Base-by-base conservation (phyloP, 192 early-diverging fungal genomes). In the Entomortierella chlamydospora region DNA sequence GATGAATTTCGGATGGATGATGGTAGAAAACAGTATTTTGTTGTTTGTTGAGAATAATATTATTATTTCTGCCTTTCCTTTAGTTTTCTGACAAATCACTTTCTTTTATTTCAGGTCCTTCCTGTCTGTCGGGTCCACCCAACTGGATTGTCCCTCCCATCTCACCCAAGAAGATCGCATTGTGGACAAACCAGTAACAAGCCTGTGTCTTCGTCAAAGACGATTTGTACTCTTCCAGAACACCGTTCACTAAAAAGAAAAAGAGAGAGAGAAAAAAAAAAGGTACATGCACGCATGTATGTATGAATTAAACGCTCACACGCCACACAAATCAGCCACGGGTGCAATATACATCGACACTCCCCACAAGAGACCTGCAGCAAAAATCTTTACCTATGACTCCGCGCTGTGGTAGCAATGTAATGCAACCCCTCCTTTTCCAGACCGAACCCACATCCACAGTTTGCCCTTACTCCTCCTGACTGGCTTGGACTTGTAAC, bases 91-190 rank as follows among this genome's bases (percentile, higher is more conserved):
- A n/a, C n/a, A n/a, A n/a, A n/a, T n/a, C n/a, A 25, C 18, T 25
- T 25, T 52, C n/a, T 52, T 13, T 41, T 13, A 13, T 41, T 41
- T 41, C 39, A 13, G n/a, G n/a, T n/a, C n/a, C n/a, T n/a, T n/a
- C n/a, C n/a, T n/a, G n/a, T n/a, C n/a, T n/a, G n/a, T n/a, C n/a
- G n/a, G n/a, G n/a, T n/a, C n/a, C n/a, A n/a, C n/a, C n/a, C n/a
- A n/a, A n/a, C n/a, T n/a, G n/a, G n/a, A n/a, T n/a, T n/a, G n/a
- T n/a, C n/a, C 15, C 7, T 54, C 52, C 11, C 18, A 29, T 29
- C 42, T 47, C 50, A 78, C 10, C 61, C 67, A 25, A 78, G 41
- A 20, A 70, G 51, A 18, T 65, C 76, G 57, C 76, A 79, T 13
- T 64, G 47, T 5, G 63, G 25, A 25, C 76, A 79, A 8, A 70